Percentiles rank a stretch among this genome's conserved stretches.
These are phyloP conservation scores for Colletotrichum incanum DNA, from an alignment of 2,329 filamentous ascomycete species.

Conservation along the genomic window DNA sequence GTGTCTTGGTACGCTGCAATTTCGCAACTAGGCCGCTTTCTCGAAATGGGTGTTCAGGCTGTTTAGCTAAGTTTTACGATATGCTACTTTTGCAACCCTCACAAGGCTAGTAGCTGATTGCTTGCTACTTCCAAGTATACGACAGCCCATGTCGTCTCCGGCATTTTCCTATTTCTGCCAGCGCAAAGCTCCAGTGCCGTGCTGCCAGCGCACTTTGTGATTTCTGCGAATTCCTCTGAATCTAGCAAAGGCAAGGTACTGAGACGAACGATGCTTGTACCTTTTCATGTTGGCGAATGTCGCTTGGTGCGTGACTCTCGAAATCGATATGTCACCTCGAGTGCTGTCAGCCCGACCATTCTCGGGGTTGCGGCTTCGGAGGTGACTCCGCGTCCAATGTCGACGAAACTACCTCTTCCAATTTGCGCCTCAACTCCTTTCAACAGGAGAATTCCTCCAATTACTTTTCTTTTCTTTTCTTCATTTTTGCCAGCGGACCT, in stretches of 20 bases:
- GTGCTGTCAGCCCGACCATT: background rate
- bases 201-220: background rate
- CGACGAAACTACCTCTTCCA: background rate
- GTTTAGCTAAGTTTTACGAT: background rate
- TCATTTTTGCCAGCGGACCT: background rate
- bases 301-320: background rate
- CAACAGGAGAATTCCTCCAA: background rate
- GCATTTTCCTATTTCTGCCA: background rate
- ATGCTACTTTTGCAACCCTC: conserved; percentile 6
- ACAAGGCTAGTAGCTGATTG: background rate
- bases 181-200: background rate
- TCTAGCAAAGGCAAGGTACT: background rate
- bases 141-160: background rate
- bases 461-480: background rate
- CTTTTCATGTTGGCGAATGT: background rate
- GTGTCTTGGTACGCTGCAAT: background rate
- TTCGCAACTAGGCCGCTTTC: background rate
- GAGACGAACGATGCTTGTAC: background rate
- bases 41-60: background rate
- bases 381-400: background rate
- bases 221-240: background rate
- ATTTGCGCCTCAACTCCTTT: background rate
- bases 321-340: background rate
- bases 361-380: background rate
- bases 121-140: background rate